Evolutionary conservation across 352 stramenopile genomes (phyloP).

Genomic region (Pythium plurisporium): DNA sequence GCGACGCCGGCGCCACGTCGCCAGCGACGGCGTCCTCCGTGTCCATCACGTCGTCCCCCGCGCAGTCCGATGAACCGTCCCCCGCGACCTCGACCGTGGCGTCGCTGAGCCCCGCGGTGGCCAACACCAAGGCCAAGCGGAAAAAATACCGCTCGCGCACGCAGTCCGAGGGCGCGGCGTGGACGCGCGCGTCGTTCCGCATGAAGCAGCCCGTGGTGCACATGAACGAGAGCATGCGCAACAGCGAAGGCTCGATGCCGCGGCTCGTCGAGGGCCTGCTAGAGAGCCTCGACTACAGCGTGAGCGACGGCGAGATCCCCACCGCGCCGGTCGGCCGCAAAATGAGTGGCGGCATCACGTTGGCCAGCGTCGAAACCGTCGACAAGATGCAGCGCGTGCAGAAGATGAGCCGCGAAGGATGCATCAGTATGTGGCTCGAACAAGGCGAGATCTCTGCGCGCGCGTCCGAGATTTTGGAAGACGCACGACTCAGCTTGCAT

Average conservation of each 20-base stretch:
- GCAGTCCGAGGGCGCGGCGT: slow-evolving; percentile 70
- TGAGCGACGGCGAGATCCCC: slow-evolving; percentile 22
- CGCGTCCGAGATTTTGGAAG: slow-evolving; percentile 77
- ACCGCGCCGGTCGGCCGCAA: slow-evolving; percentile 1
- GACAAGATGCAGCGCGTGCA: slow-evolving; percentile 17
- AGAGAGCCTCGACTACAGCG: slow-evolving; percentile 40
- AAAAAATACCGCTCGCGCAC: slow-evolving; percentile 69
- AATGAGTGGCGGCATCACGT: slow-evolving; percentile 4
- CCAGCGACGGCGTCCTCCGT: slow-evolving; percentile 16
- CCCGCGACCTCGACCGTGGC: slow-evolving; percentile 10
- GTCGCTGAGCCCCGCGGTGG: slow-evolving; percentile 3
- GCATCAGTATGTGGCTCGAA: slow-evolving; percentile 79
- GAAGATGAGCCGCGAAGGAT: slow-evolving; percentile 55
- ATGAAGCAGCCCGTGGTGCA: slow-evolving; percentile 31
- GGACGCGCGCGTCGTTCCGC: slow-evolving; percentile 61
- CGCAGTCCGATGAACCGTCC: slow-evolving; percentile 5
- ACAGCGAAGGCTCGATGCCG: slow-evolving; percentile 48
- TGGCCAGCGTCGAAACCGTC: slow-evolving; percentile 4
- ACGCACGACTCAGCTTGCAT: slow-evolving; percentile 71
- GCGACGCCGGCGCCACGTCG: slow-evolving; percentile 4
- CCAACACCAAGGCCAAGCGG: slow-evolving; percentile 24
- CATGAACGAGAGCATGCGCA: slow-evolving; percentile 20
- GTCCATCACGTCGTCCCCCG: slow-evolving; percentile 14
- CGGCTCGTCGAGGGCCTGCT: slow-evolving; percentile 44
- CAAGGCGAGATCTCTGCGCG: slow-evolving; percentile 78